Base-by-base conservation (phyloP, 2,329 filamentous ascomycete species). In the Alternaria sp. region DNA sequence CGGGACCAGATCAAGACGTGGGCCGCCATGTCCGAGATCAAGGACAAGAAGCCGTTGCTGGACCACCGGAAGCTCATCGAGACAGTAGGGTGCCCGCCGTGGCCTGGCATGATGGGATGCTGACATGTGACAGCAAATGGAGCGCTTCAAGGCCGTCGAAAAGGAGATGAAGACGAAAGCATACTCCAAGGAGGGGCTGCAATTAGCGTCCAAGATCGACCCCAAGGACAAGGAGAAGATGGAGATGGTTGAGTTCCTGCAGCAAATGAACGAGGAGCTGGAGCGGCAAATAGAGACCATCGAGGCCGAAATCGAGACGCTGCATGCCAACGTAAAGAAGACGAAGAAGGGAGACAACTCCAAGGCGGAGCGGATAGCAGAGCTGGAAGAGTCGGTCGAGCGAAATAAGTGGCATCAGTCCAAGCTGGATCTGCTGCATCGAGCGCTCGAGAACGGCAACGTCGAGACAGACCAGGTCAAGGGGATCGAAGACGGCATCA, bases 131-230 rank as follows among this genome's bases (percentile, higher is more conserved):
- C 82, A 95, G 92, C 90, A 94, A 91, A 99, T 99, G 95, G 95
- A 99, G 82, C 93, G 93, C 75, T 99, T 99, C 87, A 99, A 99
- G 84, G 94, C 94, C n/a, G 95, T 99, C 54, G 95, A 99, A 81
- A 99, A 99, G 85, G 95, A 97, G 75, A 98, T 99, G 95, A 99
- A 99, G 85, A 99, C 95, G 58, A 99, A 99, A 81, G 95, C 95
- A 63, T 99, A 97, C 82, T 98, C 95, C 64, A 98, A 99, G 84
- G 95, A 98, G 81, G 95, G 95, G 44, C 83, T 99, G 67, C 95
- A 92, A 65, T 92, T 94, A 53, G 93, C 93, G 26, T 90, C 93
- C 51, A 96, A 96, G 80, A 86, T 98, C 66, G 95, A 99, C 81
- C 95, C 95, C n/a, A 96, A 94, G 78, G 95, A 98, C 79, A 93